Conservation (phyloP, 305 asterid genomes). For the Fraxinus sp. region DNA sequence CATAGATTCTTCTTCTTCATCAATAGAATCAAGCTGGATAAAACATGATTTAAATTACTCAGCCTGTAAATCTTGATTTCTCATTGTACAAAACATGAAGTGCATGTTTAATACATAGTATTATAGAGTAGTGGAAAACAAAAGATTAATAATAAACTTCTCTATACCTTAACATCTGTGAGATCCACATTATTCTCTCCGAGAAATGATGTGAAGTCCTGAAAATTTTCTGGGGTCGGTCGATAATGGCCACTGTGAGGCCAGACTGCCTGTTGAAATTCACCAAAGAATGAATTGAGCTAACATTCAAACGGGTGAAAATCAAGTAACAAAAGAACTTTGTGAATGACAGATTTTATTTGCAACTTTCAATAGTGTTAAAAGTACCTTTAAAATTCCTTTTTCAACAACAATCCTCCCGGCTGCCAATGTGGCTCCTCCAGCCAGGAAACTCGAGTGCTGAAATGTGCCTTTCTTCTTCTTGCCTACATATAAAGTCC, state of each 20-base stretch:
- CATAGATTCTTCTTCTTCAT: conserved; percentile 34
- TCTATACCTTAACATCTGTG: conserved; percentile 52
- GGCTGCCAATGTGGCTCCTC: background rate
- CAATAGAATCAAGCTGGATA: conserved; percentile 45
- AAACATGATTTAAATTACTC: conserved; percentile 10
- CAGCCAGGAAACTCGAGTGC: background rate
- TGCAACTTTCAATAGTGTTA: background rate
- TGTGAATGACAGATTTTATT: background rate
- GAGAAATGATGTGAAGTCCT: conserved; percentile 51
- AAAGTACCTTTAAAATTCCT: background rate
- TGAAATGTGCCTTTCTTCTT: background rate
- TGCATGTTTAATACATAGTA: background rate
- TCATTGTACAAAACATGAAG: background rate
- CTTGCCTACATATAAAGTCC: background rate
- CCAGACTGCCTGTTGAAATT: conserved; percentile 11
- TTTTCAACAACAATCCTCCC: background rate
- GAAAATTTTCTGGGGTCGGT: conserved; percentile 66
- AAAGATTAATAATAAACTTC: background rate
- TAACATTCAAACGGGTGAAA: background rate
- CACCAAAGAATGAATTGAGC: background rate
- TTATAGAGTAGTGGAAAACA: background rate
- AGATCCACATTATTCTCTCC: conserved; percentile 54
- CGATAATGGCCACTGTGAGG: conserved; percentile 74
- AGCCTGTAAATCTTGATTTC: background rate
- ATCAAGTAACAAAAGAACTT: background rate